These are phyloP conservation scores for Venturiaceae sp. DNA, from an alignment of 2,329 filamentous ascomycete species.

Conservation along the genomic window DNA sequence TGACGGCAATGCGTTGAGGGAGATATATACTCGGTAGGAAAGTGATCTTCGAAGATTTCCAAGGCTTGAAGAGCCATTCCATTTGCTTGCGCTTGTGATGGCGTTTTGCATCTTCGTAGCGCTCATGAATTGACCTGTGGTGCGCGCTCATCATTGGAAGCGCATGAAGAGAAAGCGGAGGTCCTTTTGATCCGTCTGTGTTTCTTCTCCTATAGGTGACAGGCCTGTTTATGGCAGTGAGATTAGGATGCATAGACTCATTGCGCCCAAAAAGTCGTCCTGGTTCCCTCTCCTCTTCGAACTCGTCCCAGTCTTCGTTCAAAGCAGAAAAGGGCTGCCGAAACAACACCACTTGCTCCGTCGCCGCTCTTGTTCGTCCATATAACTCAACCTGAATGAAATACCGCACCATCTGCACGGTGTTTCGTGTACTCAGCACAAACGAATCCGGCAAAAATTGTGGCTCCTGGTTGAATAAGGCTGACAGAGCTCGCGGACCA, in stretches of 20 bases:
- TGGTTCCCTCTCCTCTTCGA: background rate
- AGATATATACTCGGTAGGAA: slow-evolving; percentile 5
- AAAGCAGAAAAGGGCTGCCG: background rate
- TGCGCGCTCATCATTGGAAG: slow-evolving; percentile 2
- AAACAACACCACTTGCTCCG: background rate
- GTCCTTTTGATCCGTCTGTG: background rate
- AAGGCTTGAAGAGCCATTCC: slow-evolving; percentile 3
- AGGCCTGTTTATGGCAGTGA: background rate
- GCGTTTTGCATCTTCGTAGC: slow-evolving; percentile 1
- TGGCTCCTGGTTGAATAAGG: slow-evolving; percentile 1
- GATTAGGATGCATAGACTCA: background rate
- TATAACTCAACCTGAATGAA: slow-evolving; percentile 5
- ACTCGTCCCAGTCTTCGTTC: background rate
- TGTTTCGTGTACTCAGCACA: slow-evolving; percentile 2
- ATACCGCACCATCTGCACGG: slow-evolving; percentile 2
- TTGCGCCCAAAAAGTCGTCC: background rate
- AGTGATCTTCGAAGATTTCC: slow-evolving; percentile 1
- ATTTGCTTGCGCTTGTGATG: background rate
- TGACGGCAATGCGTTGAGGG: background rate
- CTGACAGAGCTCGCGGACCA: background rate
- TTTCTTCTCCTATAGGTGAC: background rate
- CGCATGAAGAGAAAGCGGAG: background rate
- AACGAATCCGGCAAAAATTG: background rate
- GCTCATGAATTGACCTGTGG: background rate
- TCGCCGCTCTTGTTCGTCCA: background rate